Evolutionary conservation across 2,329 filamentous ascomycete genomes (phyloP), one percentile per base, ranked within the genome.

Genomic region (Colletotrichum kahawae): DNA sequence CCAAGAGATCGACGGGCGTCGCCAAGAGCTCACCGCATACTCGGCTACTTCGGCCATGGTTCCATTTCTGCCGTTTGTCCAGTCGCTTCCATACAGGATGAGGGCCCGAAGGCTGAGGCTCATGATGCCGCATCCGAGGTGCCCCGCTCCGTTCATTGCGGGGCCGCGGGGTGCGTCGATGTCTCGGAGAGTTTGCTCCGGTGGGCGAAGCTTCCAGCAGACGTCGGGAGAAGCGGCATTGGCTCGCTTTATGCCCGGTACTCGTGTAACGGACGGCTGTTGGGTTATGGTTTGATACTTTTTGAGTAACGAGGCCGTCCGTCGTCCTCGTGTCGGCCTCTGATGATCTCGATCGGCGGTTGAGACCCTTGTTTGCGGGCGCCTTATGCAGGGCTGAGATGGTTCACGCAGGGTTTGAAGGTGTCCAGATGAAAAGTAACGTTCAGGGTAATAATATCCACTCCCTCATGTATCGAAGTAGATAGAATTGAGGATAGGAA

Each of bases 191-290:
- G 18, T 66, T 62, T 71, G 51, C 62, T 74, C 68, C 68, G 48
- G 38, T 4, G 27, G 33, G 34, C 34, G 71, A 74, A 74, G 21
- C 57, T 74, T 74, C 68, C 54, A 63, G 71, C 68, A 71, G 63
- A 43, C 33, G 36, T 59, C 65, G 5, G 31, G 24, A 67, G 12
- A 34, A 29, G 51, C 65, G 33, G 54, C 24, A 29, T 67, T 43
- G 48, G 51, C 33, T 57, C 5, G 51, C 2, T 38, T 57, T 7
- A 24, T 43, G 51, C 36, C 33, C 43, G 33, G 24, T 59, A 33
- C 24, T 36, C 27, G 21, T 3, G 33, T 14, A 33, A 56, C 65
- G 65, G 33, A n/a, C 9, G 24, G 59, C 57, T 43, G 29, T 24
- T 31, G 56, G 24, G 8, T 67, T 38, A 57, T 59, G 31, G 24